phyloP scores from a whole-genome alignment of 768 basidiomycete species.

The Tylopilus balloui region DNA sequence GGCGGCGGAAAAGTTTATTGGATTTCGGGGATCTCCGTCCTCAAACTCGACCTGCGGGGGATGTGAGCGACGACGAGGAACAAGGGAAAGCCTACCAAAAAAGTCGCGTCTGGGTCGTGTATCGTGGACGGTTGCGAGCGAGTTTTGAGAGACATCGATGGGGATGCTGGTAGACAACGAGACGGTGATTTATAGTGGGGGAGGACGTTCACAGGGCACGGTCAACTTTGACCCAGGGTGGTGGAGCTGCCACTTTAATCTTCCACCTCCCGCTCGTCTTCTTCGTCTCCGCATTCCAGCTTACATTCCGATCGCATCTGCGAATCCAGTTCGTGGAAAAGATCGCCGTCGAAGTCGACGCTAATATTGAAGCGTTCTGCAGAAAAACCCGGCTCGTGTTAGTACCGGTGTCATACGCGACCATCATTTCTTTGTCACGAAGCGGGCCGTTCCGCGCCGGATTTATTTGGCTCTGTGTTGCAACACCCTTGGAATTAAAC shows the following conservation, averaged over 20 bases:
- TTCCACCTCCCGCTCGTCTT: not conserved
- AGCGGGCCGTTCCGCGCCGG: slow-evolving; percentile 2
- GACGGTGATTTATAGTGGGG: slow-evolving; percentile 11
- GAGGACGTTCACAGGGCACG: slow-evolving; percentile 6
- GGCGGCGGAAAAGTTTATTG: slow-evolving; percentile 33
- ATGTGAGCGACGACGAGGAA: slow-evolving; percentile 1
- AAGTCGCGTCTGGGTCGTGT: slow-evolving; percentile 7
- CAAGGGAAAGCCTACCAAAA: slow-evolving; percentile 10
- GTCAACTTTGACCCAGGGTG: slow-evolving; percentile 9
- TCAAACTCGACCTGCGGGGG: slow-evolving; percentile 38
- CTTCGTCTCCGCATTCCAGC: slow-evolving; percentile 3
- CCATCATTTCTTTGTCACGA: not conserved
- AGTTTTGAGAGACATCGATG: slow-evolving; percentile 9
- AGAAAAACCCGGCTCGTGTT: not conserved
- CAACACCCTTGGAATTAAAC: slow-evolving; percentile 25
- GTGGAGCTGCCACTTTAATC: not conserved
- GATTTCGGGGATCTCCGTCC: slow-evolving; percentile 36
- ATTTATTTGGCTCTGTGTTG: slow-evolving; percentile 18
- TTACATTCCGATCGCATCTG: slow-evolving; percentile 6
- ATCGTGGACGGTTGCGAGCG: slow-evolving; percentile 16
- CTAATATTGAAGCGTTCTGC: slow-evolving; percentile 1
- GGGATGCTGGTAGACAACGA: not conserved
- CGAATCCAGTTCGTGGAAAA: slow-evolving; percentile 6
- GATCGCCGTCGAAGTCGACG: slow-evolving; percentile 11
- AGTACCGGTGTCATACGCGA: not conserved